Evolutionary conservation across 2,329 filamentous ascomycete species (phyloP).

Genomic region (Volutella citrinella): DNA sequence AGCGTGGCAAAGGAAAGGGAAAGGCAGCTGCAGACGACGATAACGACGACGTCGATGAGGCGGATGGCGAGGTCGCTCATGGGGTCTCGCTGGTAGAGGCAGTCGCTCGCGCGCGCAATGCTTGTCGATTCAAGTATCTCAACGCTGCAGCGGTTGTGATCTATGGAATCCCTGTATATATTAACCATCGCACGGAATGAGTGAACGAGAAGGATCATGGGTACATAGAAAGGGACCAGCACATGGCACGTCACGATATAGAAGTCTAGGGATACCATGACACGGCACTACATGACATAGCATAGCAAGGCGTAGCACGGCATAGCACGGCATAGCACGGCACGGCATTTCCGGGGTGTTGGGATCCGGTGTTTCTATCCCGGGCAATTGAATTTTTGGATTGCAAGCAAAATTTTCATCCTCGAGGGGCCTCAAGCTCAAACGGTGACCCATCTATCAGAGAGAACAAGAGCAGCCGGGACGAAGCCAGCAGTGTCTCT

Average conservation of each 20-base stretch:
- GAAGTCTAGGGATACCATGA: no score
- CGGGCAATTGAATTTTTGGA: constrained; percentile 10
- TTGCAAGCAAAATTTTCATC: background rate
- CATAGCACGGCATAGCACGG: constrained; percentile 1
- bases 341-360: constrained; percentile 17
- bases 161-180: constrained; percentile 91
- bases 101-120: constrained; percentile 68
- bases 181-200: constrained; percentile 39
- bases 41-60: constrained; percentile 24
- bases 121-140: constrained; percentile 85
- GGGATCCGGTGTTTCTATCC: constrained; percentile 11
- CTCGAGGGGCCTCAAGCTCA: background rate
- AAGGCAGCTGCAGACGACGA: constrained; percentile 23
- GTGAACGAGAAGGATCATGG: constrained; percentile 12
- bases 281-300: no score
- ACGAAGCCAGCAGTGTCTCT: background rate
- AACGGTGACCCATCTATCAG: constrained; percentile 2
- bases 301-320: no score
- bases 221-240: constrained; percentile 3
- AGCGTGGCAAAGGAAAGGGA: constrained; percentile 26
- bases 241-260: constrained; percentile 4
- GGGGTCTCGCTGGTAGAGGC: constrained; percentile 71
- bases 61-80: constrained; percentile 28
- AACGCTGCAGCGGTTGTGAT: constrained; percentile 93
- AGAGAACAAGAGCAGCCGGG: background rate